Evolutionary conservation across 352 stramenopile genomes (phyloP).

Genomic region (Phytophthora pisi): DNA sequence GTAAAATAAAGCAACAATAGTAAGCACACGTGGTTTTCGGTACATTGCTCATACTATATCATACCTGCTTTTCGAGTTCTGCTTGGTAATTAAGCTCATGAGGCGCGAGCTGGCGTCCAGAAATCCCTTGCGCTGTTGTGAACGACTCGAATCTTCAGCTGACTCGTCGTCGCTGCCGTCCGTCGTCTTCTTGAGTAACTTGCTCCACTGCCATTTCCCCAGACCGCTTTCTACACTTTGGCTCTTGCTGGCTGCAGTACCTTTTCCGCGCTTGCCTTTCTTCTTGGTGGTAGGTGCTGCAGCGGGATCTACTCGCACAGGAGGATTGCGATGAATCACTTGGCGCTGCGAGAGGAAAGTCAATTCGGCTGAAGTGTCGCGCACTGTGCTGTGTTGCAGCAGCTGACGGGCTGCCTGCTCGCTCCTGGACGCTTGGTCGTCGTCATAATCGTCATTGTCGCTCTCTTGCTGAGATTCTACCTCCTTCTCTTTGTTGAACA

Average conservation of each 20-base stretch:
- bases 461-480: slow-evolving; percentile 39
- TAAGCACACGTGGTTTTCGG: not conserved
- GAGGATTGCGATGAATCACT: slow-evolving; percentile 76
- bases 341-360: slow-evolving; percentile 81
- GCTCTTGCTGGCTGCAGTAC: slow-evolving; percentile 17
- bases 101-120: slow-evolving; percentile 36
- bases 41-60: not conserved
- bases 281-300: slow-evolving; percentile 24
- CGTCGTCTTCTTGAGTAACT: slow-evolving; percentile 52
- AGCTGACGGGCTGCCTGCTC: slow-evolving; percentile 35
- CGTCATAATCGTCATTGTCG: slow-evolving; percentile 40
- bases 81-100: slow-evolving; percentile 36
- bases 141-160: slow-evolving; percentile 11
- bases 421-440: slow-evolving; percentile 29
- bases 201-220: slow-evolving; percentile 71
- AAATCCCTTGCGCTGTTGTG: slow-evolving; percentile 32
- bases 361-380: slow-evolving; percentile 70
- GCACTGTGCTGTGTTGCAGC: slow-evolving; percentile 52
- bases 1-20: not conserved
- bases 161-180: slow-evolving; percentile 18
- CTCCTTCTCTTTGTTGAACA: slow-evolving; percentile 63
- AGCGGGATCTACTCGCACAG: slow-evolving; percentile 41
- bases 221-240: slow-evolving; percentile 47
- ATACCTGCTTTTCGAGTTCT: slow-evolving; percentile 37
- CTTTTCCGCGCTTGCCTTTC: slow-evolving; percentile 46